These are phyloP conservation scores for Zymoseptoria tritici DNA, from an alignment of 2,329 filamentous ascomycete species.

Conservation along the genomic window DNA sequence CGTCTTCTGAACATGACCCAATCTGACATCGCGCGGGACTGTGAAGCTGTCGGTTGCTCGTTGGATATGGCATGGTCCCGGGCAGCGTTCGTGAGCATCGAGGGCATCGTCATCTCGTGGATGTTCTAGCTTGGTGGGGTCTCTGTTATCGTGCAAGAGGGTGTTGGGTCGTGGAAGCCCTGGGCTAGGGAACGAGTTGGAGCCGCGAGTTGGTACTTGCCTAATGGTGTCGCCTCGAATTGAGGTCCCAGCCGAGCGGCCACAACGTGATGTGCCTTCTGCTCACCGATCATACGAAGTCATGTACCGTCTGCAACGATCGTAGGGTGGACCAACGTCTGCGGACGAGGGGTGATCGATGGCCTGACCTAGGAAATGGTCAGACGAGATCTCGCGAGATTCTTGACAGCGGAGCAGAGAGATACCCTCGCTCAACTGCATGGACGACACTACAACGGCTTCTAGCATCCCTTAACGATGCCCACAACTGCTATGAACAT, in stretches of 20 bases:
- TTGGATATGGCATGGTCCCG: background rate
- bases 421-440: background rate
- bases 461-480: background rate
- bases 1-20: no score
- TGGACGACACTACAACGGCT: background rate
- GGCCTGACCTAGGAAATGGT: background rate
- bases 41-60: background rate
- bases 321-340: background rate
- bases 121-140: background rate
- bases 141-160: background rate
- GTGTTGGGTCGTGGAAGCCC: background rate
- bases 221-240: background rate
- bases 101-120: background rate
- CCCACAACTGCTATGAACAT: background rate
- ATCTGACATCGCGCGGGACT: no score
- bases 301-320: background rate
- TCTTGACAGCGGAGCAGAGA: background rate
- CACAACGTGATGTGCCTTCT: background rate
- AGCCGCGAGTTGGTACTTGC: background rate
- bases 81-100: background rate
- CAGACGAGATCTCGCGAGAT: background rate
- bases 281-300: background rate
- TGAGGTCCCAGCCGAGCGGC: background rate
- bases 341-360: background rate
- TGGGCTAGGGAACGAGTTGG: background rate